A percentile compares a stretch with the other conserved stretches of the same genome.
These are phyloP conservation scores for Acarospora socialis DNA, from an alignment of 2,329 filamentous ascomycete genomes.

Conservation along the genomic window DNA sequence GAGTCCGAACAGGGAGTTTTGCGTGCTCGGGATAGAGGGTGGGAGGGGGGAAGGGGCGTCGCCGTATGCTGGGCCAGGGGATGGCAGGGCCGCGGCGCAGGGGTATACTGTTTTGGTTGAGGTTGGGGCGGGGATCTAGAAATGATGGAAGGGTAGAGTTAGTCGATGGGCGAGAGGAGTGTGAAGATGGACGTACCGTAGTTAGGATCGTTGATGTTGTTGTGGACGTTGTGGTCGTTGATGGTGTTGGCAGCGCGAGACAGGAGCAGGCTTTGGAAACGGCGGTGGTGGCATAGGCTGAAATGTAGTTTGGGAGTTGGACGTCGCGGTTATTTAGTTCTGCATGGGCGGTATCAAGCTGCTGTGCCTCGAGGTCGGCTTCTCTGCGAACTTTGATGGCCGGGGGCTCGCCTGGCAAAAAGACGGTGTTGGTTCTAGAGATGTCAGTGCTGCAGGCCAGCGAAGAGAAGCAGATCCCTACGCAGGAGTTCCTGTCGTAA, in stretches of 20 bases:
- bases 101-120: conserved; percentile 7
- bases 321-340: neutral
- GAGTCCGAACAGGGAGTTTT: conserved; percentile 6
- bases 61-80: conserved; percentile 4
- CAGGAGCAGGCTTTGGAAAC: conserved; percentile 15
- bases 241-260: conserved; percentile 12
- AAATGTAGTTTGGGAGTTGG: conserved; percentile 1
- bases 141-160: neutral
- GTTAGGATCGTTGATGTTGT: conserved; percentile 1
- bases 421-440: conserved; percentile 1
- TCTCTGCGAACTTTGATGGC: neutral
- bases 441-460: neutral
- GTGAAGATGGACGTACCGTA: neutral
- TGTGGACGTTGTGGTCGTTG: neutral
- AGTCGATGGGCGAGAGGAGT: neutral
- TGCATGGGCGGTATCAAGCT: neutral
- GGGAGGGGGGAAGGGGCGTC: neutral
- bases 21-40: no score
- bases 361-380: neutral
- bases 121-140: neutral
- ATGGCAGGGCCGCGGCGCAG: conserved; percentile 4
- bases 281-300: conserved; percentile 11
- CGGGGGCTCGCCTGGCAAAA: conserved; percentile 6
- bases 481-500: neutral
- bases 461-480: neutral